phyloP scores from a whole-genome alignment of 163 green algal species.

The Coccomyxa subellipsoidea region DNA sequence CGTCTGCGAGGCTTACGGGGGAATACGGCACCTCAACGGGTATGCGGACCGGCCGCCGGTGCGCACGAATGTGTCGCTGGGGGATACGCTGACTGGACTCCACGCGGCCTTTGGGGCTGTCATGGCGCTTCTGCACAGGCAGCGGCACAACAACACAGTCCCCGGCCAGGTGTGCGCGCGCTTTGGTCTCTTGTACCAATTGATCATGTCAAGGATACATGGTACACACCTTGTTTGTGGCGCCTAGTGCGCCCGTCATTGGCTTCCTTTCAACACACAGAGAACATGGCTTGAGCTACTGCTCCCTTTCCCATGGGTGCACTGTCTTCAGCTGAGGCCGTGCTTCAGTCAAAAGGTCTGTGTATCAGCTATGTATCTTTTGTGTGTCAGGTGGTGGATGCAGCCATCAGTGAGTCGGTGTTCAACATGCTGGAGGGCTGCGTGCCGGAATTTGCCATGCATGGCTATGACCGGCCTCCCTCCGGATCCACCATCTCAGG shows the following conservation, averaged over 20 bases:
- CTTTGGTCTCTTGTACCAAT: no score
- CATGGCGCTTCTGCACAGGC: conserved; percentile 71
- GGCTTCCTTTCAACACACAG: no score
- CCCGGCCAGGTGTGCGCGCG: conserved; percentile 22
- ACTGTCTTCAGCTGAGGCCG: no score
- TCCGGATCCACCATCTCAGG: conserved; percentile 71
- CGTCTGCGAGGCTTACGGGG: conserved; percentile 73
- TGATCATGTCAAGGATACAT: no score
- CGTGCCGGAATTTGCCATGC: conserved; percentile 50
- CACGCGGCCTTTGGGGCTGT: conserved; percentile 74
- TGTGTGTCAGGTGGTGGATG: conserved; percentile 67
- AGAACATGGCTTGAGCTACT: no score
- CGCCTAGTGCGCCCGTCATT: no score
- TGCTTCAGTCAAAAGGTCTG: no score
- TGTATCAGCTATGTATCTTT: background rate
- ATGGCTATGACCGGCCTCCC: conserved; percentile 48
- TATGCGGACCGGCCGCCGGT: conserved; percentile 68
- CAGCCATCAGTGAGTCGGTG: conserved; percentile 71
- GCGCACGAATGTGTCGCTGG: conserved; percentile 70
- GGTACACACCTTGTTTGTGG: no score
- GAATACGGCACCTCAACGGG: conserved; percentile 64
- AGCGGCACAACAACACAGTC: background rate
- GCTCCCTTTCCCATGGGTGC: no score
- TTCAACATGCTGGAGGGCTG: conserved; percentile 82
- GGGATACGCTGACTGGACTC: conserved; percentile 74